Base-by-base conservation (phyloP, 2,329 filamentous ascomycete species). In the Hypoxylon sp. region DNA sequence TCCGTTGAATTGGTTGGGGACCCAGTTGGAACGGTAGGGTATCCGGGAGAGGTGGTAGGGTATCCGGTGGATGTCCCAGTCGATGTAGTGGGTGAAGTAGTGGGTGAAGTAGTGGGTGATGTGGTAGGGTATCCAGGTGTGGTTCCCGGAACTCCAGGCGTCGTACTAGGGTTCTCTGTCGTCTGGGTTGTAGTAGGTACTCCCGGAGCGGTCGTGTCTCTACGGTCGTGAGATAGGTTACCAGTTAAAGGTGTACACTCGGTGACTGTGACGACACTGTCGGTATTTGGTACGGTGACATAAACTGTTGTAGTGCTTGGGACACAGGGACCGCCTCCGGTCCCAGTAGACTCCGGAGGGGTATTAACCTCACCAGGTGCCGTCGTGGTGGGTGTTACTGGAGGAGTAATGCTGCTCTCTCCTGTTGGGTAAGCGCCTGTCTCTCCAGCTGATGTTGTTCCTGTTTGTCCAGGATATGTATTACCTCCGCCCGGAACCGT, bases 281-380 rank as follows among this genome's bases (percentile, higher is more conserved):
- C 21, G 11, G 64, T 45, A 10, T 59, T 59, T 21, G 64, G 28
- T 21, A 49, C 56, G 0, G 61, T 65, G 23, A 60, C 55, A 14
- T 38, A 59, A 41, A 65, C 49, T 0, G 65, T 65, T 36, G n/a
- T 56, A 5, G 61, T 68, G 6, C 30, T 25, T 23, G 56, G 60
- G 10, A 60, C 34, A 25, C 25, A 61, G 3, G 57, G 11, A 36
- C 41, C 28, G 6, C 17, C 49, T 28, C 34, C 46, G n/a, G 34
- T 14, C 25, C 46, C 53, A 38, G 45, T 25, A 23, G 51, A 38
- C 32, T n/a, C 13, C 3, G 28, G 10, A 13, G 58, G 49, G 14
- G 52, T 6, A 28, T 9, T 50, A 14, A 50, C 50, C 25, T 32
- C 50, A 21, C 60, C 60, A 21, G 60, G 41, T 43, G 52, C 25